Evolutionary conservation across 148 eudicot species (phyloP), one percentile per base, ranked within the genome.

Genomic region (Rhododendron ferrugineum): DNA sequence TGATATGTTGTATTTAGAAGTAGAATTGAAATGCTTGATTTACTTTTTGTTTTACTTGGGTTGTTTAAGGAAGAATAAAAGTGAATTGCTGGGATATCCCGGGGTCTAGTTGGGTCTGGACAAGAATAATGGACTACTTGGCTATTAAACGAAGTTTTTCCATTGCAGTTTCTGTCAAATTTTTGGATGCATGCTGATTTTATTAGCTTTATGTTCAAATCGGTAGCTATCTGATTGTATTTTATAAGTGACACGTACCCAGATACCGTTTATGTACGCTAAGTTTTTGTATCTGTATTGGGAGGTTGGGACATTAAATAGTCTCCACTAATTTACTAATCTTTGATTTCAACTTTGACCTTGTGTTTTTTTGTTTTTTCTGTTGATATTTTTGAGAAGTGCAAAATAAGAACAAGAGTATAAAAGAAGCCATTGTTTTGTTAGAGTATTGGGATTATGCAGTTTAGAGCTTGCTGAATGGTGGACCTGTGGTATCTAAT

Each of bases 271-370:
- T 13, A 15, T 42, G 22, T n/a, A 22, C 3, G 18, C 46, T n/a
- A 64, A n/a, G 32, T n/a, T 60, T 58, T 60, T 62, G 15, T 18
- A 60, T 37, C 26, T 76, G 28, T 42, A 32, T 40, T 58, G 28
- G 28, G 28, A 56, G 23, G 15, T 18, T 4, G 60, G 60, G 44
- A 40, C 44, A 40, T 40, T 5, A 49, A 11, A 34, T 26, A 22
- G 22, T 10, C 44, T 78, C 20, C 58, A 20, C 75, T 44, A 42
- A 28, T 76, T 73, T 66, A 64, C 40, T n/a, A 83, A 83, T 50
- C 78, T 70, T 72, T 83, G 44, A 70, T 60, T 10, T 83, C 42
- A 70, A 44, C 34, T 73, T 72, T 49, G 49, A 84, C 6, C 75
- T 84, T 34, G 14, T 23, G 50, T 7, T 22, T 83, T 34, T 46